These are phyloP conservation scores for Macrolepiota albuminosa DNA, from an alignment of 768 basidiomycete genomes.

Conservation along the genomic window DNA sequence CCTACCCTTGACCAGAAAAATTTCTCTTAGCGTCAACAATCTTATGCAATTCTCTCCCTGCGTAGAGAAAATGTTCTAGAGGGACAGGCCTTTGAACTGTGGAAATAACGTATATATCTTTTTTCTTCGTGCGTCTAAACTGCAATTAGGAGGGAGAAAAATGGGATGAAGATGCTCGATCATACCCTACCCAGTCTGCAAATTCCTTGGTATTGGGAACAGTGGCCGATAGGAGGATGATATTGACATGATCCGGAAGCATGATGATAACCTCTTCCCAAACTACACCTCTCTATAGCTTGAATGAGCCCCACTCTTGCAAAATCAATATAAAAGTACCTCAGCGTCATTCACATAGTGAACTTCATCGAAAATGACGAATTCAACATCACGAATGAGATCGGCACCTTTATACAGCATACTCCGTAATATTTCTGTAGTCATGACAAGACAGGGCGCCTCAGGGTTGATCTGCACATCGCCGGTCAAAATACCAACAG, in stretches of 20 bases:
- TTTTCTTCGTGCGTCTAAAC: conserved; percentile 92
- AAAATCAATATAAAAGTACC: conserved; percentile 38
- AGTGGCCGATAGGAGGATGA: conserved; percentile 94
- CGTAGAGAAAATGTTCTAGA: conserved; percentile 94
- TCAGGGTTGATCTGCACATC: conserved; percentile 99
- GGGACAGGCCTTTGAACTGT: conserved; percentile 96
- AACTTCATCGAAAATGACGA: conserved; percentile 99
- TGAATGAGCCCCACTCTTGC: conserved; percentile 3
- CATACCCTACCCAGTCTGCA: conserved; percentile 98
- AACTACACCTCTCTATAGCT: conserved; percentile 84
- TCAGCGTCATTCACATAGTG: conserved; percentile 99
- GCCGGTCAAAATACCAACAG: conserved; percentile 94
- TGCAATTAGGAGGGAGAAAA: not conserved
- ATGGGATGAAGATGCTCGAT: conserved; percentile 3
- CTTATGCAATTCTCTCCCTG: conserved; percentile 89
- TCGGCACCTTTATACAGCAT: conserved; percentile 99
- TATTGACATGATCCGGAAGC: conserved; percentile 97
- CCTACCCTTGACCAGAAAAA: conserved; percentile 69
- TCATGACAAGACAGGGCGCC: conserved; percentile 95
- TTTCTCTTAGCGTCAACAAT: conserved; percentile 81
- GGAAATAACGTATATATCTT: conserved; percentile 98
- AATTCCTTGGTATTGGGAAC: conserved; percentile 98
- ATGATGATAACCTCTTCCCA: conserved; percentile 99
- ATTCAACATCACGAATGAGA: conserved; percentile 97
- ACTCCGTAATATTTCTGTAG: conserved; percentile 94